A percentile compares a stretch with the other conserved stretches of the same genome.
Conservation (phyloP, 257 asterid species). For the Ballota nigra region DNA sequence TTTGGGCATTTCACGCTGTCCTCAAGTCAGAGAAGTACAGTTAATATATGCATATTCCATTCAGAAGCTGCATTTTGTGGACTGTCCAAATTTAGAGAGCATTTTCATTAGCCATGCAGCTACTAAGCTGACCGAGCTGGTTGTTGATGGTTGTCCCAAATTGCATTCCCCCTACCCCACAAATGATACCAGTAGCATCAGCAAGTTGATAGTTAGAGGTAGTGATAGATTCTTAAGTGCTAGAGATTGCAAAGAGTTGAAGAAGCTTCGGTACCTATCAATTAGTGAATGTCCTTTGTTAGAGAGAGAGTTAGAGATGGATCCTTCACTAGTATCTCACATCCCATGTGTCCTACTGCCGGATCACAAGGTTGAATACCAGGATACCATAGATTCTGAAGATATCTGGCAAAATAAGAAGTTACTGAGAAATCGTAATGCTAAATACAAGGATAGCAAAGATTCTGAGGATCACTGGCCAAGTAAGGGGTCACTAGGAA, state of each 20-base stretch:
- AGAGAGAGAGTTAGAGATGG: not conserved
- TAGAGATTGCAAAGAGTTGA: too few species aligned
- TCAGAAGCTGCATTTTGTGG: slow-evolving; percentile 10
- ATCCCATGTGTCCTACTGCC: slow-evolving; percentile 5
- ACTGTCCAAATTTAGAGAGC: not conserved
- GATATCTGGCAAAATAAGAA: too few species aligned
- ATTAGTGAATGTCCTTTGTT: not conserved
- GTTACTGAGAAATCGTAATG: too few species aligned
- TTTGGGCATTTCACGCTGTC: not conserved
- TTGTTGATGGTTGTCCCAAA: slow-evolving; percentile 1
- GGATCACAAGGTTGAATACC: too few species aligned
- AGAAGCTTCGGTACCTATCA: slow-evolving; percentile 4
- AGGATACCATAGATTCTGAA: too few species aligned
- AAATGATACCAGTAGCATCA: not conserved
- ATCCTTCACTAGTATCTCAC: not conserved
- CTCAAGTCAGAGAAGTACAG: not conserved
- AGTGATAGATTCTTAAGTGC: not conserved
- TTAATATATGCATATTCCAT: not conserved
- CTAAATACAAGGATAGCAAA: too few species aligned
- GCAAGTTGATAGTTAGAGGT: not conserved
- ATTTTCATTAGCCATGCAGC: not conserved
- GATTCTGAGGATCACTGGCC: too few species aligned
- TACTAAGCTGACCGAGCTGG: not conserved
- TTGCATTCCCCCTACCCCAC: too few species aligned
- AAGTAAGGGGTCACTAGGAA: too few species aligned